These are phyloP conservation scores for Colletotrichum godetiae DNA, from an alignment of 2,329 filamentous ascomycete species.

Conservation along the genomic window DNA sequence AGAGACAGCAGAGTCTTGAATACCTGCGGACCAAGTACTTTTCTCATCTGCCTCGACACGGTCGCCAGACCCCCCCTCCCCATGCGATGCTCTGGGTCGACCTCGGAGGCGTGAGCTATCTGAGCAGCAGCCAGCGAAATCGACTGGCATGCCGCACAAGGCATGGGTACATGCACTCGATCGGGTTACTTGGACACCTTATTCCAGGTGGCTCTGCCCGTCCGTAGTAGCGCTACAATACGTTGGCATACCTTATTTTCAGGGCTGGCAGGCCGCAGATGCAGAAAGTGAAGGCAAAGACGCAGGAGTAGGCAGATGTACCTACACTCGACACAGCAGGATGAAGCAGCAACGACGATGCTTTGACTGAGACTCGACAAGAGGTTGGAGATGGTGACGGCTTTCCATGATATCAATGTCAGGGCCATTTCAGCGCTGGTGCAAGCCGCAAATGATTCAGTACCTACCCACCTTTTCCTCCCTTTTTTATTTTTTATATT, in stretches of 20 bases:
- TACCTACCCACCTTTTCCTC: background rate
- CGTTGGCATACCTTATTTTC: slow-evolving; percentile 14
- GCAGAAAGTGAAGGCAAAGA: background rate
- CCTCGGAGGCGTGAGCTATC: slow-evolving; percentile 16
- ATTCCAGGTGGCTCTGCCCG: slow-evolving; percentile 1
- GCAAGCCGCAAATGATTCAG: background rate
- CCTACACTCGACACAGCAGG: too few species aligned
- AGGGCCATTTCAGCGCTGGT: background rate
- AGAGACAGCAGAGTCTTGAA: background rate
- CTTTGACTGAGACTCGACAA: background rate
- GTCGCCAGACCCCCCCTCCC: background rate
- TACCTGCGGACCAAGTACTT: slow-evolving; percentile 12
- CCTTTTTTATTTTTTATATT: too few species aligned
- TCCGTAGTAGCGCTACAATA: background rate
- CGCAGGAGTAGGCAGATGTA: background rate
- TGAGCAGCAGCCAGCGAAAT: background rate
- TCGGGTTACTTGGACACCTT: slow-evolving; percentile 2
- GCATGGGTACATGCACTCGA: slow-evolving; percentile 23
- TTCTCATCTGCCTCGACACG: slow-evolving; percentile 1
- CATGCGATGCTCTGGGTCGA: slow-evolving; percentile 4
- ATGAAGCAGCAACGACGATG: background rate
- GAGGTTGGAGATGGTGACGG: background rate
- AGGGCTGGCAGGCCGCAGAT: background rate
- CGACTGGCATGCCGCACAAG: slow-evolving; percentile 14
- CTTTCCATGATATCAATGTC: background rate